Conservation (phyloP, 2,329 filamentous ascomycete genomes). For the Xylariomycetidae sp. region DNA sequence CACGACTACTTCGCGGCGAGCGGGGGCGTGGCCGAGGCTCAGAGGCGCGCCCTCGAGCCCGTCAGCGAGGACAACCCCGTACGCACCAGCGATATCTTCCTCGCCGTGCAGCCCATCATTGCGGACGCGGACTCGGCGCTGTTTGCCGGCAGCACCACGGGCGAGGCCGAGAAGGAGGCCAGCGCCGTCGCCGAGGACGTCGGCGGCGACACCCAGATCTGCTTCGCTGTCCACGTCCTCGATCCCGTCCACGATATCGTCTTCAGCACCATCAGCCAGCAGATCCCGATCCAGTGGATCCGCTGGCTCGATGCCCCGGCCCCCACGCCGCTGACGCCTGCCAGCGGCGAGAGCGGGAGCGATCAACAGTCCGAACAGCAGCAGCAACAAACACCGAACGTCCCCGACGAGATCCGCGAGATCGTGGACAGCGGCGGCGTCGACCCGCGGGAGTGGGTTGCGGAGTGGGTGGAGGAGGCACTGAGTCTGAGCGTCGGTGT, state of each 20-base stretch:
- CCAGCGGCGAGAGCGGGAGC: slow-evolving; percentile 41
- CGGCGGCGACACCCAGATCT: slow-evolving; percentile 55
- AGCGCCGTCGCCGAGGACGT: slow-evolving; percentile 48
- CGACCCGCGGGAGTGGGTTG: slow-evolving; percentile 93
- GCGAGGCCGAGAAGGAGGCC: slow-evolving; percentile 51
- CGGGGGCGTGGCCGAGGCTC: slow-evolving; percentile 77
- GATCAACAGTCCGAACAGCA: slow-evolving; percentile 24
- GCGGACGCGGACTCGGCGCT: slow-evolving; percentile 60
- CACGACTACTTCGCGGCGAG: slow-evolving; percentile 74
- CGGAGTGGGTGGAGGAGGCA: slow-evolving; percentile 92
- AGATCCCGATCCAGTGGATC: slow-evolving; percentile 79
- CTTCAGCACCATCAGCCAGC: slow-evolving; percentile 78
- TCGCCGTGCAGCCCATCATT: slow-evolving; percentile 84
- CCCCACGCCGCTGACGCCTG: slow-evolving; percentile 43
- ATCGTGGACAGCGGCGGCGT: slow-evolving; percentile 74
- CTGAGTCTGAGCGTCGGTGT: slow-evolving; percentile 74
- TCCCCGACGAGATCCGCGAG: slow-evolving; percentile 81
- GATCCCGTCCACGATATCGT: slow-evolving; percentile 90
- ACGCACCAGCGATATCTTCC: slow-evolving; percentile 88
- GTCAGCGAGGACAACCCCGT: slow-evolving; percentile 84
- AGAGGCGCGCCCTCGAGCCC: slow-evolving; percentile 72
- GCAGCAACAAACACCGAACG: slow-evolving; percentile 21
- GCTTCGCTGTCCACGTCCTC: slow-evolving; percentile 73
- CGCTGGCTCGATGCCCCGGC: slow-evolving; percentile 80
- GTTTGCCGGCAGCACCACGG: slow-evolving; percentile 55